Conservation (phyloP, 371 early-diverging fungal species). For the Lichtheimia ramosa region DNA sequence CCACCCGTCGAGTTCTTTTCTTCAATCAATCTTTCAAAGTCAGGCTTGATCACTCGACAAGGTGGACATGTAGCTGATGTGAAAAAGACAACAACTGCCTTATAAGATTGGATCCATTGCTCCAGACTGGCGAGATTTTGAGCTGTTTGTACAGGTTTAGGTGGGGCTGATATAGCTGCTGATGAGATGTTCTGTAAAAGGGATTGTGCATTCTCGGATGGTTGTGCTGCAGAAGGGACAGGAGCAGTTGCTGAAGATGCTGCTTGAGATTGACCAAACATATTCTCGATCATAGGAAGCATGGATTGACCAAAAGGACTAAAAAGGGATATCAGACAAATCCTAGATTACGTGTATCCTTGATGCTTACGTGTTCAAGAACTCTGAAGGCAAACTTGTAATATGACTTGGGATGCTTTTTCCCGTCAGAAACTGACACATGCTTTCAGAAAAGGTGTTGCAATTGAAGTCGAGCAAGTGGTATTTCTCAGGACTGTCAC, state of each 20-base stretch:
- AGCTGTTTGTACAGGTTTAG: constrained; percentile 30
- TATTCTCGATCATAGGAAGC: constrained; percentile 76
- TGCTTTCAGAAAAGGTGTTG: constrained; percentile 76
- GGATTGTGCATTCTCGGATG: constrained; percentile 4
- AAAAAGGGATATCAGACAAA: background rate
- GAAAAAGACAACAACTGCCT: constrained; percentile 71
- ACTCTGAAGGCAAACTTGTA: constrained; percentile 66
- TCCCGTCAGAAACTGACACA: constrained; percentile 83
- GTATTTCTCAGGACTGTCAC: constrained; percentile 69
- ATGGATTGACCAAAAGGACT: constrained; percentile 80
- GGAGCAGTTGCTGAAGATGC: constrained; percentile 12
- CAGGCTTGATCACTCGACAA: constrained; percentile 71
- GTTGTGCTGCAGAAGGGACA: constrained; percentile 12
- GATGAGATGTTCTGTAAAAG: constrained; percentile 38
- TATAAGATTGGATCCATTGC: constrained; percentile 40
- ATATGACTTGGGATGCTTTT: constrained; percentile 76
- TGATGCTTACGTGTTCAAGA: constrained; percentile 63
- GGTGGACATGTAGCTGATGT: constrained; percentile 75
- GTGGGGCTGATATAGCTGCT: constrained; percentile 42
- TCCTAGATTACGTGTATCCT: too few species aligned
- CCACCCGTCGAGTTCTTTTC: constrained; percentile 38
- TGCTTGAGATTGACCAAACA: constrained; percentile 68
- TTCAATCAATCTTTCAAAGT: constrained; percentile 60
- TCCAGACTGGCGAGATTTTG: constrained; percentile 32
- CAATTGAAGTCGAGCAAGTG: constrained; percentile 91